Evolutionary conservation across 2,329 filamentous ascomycete species (phyloP), one percentile per base, ranked within the genome.

Genomic region (Cladophialophora chaetospira): DNA sequence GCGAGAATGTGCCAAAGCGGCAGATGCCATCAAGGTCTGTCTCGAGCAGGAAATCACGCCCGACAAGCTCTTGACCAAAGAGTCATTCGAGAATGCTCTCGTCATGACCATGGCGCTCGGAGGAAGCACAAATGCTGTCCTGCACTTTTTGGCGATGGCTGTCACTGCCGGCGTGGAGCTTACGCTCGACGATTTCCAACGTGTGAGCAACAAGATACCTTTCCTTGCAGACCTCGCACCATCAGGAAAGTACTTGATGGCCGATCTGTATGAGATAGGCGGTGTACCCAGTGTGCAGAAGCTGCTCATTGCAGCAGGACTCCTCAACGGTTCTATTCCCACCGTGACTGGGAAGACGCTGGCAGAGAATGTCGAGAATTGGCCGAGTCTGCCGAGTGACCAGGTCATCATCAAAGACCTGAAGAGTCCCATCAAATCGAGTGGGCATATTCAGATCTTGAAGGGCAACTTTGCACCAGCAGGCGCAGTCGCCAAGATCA

Each of bases 401-500:
- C 92, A 97, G 72, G 82, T 83, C 44, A 89, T 97, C 70, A 95
- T 97, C 71, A 84, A 88, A 4, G 85, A 88, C 0, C 78, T 97
- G 6, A 79, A 82, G 71, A 88, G 91, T 72, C 91, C 91, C 11
- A 93, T 96, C 79, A 97, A 97, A 72, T 64, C 79, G 1, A 90
- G 86, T 0, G 93, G 93, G 40, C 93, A 97, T 72, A 82, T 97
- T 58, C 91, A 93, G 72, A 89, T 97, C 58, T 81, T 97, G 3
- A 83, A 84, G 58, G 93, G 93, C 17, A 96, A 96, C 71, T 81
- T 97, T 28, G 90, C 92, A 2, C 93, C 93, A 1, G 88, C 86
- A 9, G 93, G 93, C 29, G 89, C 92, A 1, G 92, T 97, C 1
- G 92, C 91, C 58, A 97, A 97, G 74, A 97, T 97, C 72, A 97